These are phyloP conservation scores for Calamus simplicifolius DNA, from an alignment of 176 grass and related monocot species.

Conservation along the genomic window DNA sequence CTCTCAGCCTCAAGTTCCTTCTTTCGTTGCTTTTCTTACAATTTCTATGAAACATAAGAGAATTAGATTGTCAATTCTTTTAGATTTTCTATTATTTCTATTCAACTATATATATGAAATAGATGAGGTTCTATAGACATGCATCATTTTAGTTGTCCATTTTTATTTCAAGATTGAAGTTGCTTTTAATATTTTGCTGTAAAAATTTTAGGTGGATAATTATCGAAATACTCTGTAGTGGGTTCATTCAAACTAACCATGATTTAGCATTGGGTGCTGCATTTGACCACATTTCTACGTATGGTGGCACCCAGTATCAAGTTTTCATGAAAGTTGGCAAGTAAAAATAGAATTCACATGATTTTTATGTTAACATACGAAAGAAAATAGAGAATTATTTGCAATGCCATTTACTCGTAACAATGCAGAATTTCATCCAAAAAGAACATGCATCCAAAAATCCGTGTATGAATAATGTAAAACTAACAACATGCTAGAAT, in stretches of 20 bases:
- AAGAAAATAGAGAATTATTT: conserved; percentile 40
- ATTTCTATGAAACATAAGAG: no score
- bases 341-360: conserved; percentile 64
- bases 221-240: conserved; percentile 91
- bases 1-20: no score
- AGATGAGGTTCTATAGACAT: not conserved
- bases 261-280: conserved; percentile 81
- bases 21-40: no score
- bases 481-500: no score
- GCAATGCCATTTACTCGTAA: conserved; percentile 5
- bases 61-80: no score
- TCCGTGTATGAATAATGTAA: no score
- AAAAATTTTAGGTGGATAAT: conserved; percentile 58
- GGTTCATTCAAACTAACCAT: conserved; percentile 82
- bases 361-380: conserved; percentile 13
- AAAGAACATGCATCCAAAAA: no score
- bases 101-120: no score
- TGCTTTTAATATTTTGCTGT: not conserved
- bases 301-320: conserved; percentile 62
- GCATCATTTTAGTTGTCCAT: not conserved
- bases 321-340: conserved; percentile 84
- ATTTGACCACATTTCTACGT: conserved; percentile 66
- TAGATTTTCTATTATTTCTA: no score
- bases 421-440: no score
- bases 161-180: not conserved